A percentile compares a stretch with the other conserved stretches of the same genome.
Evolutionary conservation across 495 filamentous ascomycete genomes (phyloP).

Genomic region (Xylaria castorea): DNA sequence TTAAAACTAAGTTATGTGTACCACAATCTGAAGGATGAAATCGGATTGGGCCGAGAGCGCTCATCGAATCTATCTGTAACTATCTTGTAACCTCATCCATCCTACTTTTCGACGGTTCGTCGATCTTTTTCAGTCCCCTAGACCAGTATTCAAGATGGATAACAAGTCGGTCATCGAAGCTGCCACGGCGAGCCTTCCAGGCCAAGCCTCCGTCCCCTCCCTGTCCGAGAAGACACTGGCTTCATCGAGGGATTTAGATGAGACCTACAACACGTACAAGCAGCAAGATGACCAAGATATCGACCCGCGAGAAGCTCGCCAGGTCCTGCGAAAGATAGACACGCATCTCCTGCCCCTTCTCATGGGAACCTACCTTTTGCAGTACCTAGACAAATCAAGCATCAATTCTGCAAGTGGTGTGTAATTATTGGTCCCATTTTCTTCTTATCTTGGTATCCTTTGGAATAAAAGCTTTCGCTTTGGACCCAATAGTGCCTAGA

Average conservation of each 20-base stretch:
- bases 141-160: neutral
- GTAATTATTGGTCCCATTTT: neutral
- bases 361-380: conserved; percentile 61
- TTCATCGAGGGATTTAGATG: conserved; percentile 49
- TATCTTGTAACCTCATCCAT: neutral
- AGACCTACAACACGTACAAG: conserved; percentile 55
- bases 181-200: neutral
- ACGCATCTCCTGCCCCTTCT: conserved; percentile 60
- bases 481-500: neutral
- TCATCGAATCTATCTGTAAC: neutral
- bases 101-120: neutral
- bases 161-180: conserved; percentile 6
- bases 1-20: neutral
- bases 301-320: conserved; percentile 54
- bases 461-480: neutral
- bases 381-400: conserved; percentile 67
- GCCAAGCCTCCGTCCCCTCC: neutral
- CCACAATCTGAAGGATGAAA: neutral
- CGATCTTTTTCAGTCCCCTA: neutral
- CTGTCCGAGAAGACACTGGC: conserved; percentile 17
- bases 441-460: neutral
- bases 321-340: conserved; percentile 63
- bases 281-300: conserved; percentile 44
- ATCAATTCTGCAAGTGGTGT: conserved; percentile 62
- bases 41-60: neutral